Evolutionary conservation across 2,329 filamentous ascomycete species (phyloP), one percentile per base, ranked within the genome.

Genomic region (Teratosphaeria epicoccoides): DNA sequence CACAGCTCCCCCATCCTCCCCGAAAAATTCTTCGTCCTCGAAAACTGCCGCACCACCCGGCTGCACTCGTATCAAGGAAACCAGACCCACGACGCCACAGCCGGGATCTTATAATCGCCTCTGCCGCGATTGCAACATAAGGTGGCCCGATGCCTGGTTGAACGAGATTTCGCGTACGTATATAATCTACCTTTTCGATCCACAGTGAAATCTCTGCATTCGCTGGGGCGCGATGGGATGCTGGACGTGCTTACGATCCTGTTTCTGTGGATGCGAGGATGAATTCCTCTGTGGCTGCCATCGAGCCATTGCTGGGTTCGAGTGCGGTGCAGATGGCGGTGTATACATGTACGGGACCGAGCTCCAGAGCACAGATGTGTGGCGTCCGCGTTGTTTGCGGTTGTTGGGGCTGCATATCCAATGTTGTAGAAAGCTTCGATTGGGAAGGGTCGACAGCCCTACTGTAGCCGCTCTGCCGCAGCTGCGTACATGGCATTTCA

Each of bases 21-120:
- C 12, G 9, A 28, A 28, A 10, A 63, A 3, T 58, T 55, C 3
- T 55, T 54, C 14, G 63, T 62, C 25, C 48, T 66, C 4, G 52
- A 54, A 5, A 25, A 52, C 20, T 59, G 63, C 53, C 59, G 61
- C 22, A 64, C 63, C 2, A 66, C 63, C 1, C 57, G 62, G 4
- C 57, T 65, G 4, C 63, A 66, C 54, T 66, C 61, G 63, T 59
- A 59, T 43, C 62, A 64, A 49, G 56, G 58, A 11, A 55, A 60
- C 43, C 47, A 62, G 37, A 57, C 54, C 1, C 61, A 62, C 26
- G 26, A 28, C 26, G 9, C 26, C 26, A 28, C 9, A 28, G 12
- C 26, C 26, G 26, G 26, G 9, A 28, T 12, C 26, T 24, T 46
- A 46, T 7, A 9, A 17, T 6, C 20, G 22, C 22, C 44, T 24